Percentiles rank a stretch among this genome's conserved stretches.
Evolutionary conservation across 2,329 filamentous ascomycete species (phyloP).

Genomic region (Plenodomus tracheiphilus): DNA sequence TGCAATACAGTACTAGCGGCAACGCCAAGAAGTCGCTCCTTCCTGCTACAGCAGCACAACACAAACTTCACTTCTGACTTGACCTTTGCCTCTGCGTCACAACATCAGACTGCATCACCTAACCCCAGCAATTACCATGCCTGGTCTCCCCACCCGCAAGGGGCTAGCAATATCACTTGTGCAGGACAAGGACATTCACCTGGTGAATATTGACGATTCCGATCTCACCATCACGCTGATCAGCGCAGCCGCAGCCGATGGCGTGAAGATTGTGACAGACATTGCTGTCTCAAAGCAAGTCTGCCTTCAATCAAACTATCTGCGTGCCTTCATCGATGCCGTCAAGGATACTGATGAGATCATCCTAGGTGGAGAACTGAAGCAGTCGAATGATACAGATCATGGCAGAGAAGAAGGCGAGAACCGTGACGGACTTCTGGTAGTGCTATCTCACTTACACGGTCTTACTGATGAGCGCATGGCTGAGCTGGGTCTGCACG

Average conservation of each 20-base stretch:
- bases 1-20: slow-evolving; percentile 2
- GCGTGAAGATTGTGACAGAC: slow-evolving; percentile 13
- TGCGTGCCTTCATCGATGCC: slow-evolving; percentile 4
- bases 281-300: slow-evolving; percentile 5
- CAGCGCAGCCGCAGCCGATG: slow-evolving; percentile 5
- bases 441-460: slow-evolving; percentile 17
- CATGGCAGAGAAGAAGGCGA: slow-evolving; percentile 6
- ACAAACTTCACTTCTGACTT: not conserved
- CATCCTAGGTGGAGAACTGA: slow-evolving; percentile 10
- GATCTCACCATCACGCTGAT: slow-evolving; percentile 15
- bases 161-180: slow-evolving; percentile 3
- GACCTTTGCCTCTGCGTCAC: not conserved
- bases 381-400: not conserved
- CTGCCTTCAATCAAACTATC: slow-evolving; percentile 10
- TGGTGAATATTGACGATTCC: slow-evolving; percentile 1
- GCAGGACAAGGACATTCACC: slow-evolving; percentile 12
- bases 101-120: not conserved
- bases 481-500: slow-evolving; percentile 10
- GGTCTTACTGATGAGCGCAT: slow-evolving; percentile 10
- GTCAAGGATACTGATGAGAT: slow-evolving; percentile 11
- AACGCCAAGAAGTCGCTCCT: slow-evolving; percentile 7
- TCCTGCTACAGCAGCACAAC: not conserved
- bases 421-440: slow-evolving; percentile 10
- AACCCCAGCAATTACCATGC: slow-evolving; percentile 1
- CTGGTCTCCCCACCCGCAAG: slow-evolving; percentile 1